These are phyloP conservation scores for Phlebiopsis flavidoalba DNA, from an alignment of 768 basidiomycete species.

Conservation along the genomic window DNA sequence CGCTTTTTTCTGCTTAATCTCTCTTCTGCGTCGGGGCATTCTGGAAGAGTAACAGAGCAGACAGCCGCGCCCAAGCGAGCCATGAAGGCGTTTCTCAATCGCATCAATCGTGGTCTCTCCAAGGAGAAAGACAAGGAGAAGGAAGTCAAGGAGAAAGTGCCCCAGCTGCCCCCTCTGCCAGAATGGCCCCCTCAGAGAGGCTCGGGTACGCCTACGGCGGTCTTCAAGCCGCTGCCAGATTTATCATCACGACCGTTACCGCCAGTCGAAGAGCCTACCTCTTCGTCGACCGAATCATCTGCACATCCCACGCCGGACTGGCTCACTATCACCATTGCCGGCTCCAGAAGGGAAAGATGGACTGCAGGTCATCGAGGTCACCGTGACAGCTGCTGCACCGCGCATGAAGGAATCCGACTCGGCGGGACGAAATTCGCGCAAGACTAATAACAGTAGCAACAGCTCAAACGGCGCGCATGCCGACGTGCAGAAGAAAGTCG, in stretches of 20 bases:
- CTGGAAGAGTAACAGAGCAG: slow-evolving; percentile 2
- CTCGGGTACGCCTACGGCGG: slow-evolving; percentile 38
- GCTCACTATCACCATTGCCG: slow-evolving; percentile 19
- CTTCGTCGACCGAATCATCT: slow-evolving; percentile 30
- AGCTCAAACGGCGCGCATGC: slow-evolving; percentile 21
- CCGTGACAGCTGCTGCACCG: slow-evolving; percentile 3
- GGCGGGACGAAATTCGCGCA: slow-evolving; percentile 32
- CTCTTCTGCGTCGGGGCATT: slow-evolving; percentile 7
- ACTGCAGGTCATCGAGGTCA: slow-evolving; percentile 17
- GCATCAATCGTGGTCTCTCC: slow-evolving; percentile 59
- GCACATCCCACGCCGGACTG: slow-evolving; percentile 30
- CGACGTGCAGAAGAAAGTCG: slow-evolving; percentile 79
- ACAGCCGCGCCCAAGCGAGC: slow-evolving; percentile 11
- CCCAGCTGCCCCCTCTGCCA: slow-evolving; percentile 52
- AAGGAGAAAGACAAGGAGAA: slow-evolving; percentile 52
- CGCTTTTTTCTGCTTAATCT: slow-evolving; percentile 15
- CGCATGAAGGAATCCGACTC: slow-evolving; percentile 27
- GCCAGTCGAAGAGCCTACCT: slow-evolving; percentile 38
- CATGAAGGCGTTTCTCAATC: slow-evolving; percentile 85
- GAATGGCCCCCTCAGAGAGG: slow-evolving; percentile 57
- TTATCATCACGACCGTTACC: slow-evolving; percentile 46
- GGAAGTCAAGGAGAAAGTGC: slow-evolving; percentile 54
- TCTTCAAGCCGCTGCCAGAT: slow-evolving; percentile 73
- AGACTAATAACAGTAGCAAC: slow-evolving; percentile 32
- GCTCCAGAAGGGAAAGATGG: slow-evolving; percentile 17